Evolutionary conservation across 768 basidiomycete genomes (phyloP), one percentile per base, ranked within the genome.

Genomic region (Hydnomerulius pinastri): DNA sequence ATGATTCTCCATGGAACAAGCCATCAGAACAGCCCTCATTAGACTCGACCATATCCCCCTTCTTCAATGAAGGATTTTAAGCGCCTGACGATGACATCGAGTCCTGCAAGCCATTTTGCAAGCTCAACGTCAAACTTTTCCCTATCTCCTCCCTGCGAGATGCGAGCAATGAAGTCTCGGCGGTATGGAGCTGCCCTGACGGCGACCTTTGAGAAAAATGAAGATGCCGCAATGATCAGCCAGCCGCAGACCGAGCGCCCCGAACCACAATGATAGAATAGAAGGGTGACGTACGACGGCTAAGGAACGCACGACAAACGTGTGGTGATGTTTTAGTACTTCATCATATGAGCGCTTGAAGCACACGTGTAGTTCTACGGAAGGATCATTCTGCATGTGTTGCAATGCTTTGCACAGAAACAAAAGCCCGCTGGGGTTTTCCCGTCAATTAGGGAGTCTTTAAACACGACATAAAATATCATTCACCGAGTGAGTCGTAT

Each of bases 281-380:
- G 39, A 15, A 47, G 21, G 17, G 41, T 58, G 27, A 66, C 67
- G 54, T 68, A 68, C 67, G 28, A 37, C 46, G 20, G 67, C 68
- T n/a, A 68, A 47, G 18, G 84, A 80, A 20, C 86, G 82, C 52
- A 89, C 75, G 56, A 88, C 25, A 63, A 86, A 86, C 0, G 79
- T 73, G 62, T 87, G 85, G 65, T 88, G 85, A 51, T 82, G 83
- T 44, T 67, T 71, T 43, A 90, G 73, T 15, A 87, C 81, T 46
- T 76, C 74, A 53, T 90, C 86, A 63, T 87, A 90, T 3, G 88
- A 77, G 35, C 79, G 73, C 65, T 77, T 80, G 73, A 90, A 90
- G 66, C 87, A 88, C 50, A 77, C 73, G 57, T 83, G 78, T 38
- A 88, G 70, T 54, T 86, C 83, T 2, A 75, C 61, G 21, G 59